Base-by-base conservation (phyloP, 2,329 filamentous ascomycete genomes). In the Fusarium sp. region DNA sequence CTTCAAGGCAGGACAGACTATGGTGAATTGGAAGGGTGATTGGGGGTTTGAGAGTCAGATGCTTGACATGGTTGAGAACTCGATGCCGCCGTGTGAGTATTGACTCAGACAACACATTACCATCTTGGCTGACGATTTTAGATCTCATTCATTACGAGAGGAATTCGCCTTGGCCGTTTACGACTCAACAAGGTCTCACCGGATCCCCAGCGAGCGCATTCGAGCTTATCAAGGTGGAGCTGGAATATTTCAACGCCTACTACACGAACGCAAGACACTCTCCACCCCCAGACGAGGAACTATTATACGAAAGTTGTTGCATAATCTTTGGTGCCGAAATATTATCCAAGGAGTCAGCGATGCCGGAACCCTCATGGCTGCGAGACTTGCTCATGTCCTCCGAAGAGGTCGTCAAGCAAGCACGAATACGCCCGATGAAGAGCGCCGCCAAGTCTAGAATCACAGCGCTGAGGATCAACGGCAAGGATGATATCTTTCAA, bases 121-220 rank as follows among this genome's bases (percentile, higher is more conserved):
- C 23, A 7, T 34, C n/a, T 8, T 16, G 13, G 18, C 30, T 39
- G 14, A 13, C n/a, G 11, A 10, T 35, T 14, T 14, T 6, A 35
- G 77, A 85, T 69, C 80, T 85, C 32, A 85, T 85, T 71, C 81
- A 83, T 25, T 78, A 82, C 59, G 83, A 85, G 48, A 71, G 81
- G 67, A 82, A 82, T 30, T 81, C 78, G 0, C 75, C 80, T 27
- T 78, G 79, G 72, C 82, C 83, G 1, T 84, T 66, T 13, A 77
- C 75, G 1, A 75, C 77, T 0, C 64, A 67, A 2, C 69, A 58
- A 71, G 48, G 72, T 73, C 6, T 61, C 62, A 6, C 70, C 68
- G 1, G 76, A 68, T 20, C 72, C 0, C 72, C 76, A 1, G 75
- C 74, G 2, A 81, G 73, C 16, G 75, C 80, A 1, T 83, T 83